Percentiles rank a stretch among this genome's conserved stretches.
phyloP scores from a whole-genome alignment of 805 yeast genomes.

The Saturnispora halmiae region DNA sequence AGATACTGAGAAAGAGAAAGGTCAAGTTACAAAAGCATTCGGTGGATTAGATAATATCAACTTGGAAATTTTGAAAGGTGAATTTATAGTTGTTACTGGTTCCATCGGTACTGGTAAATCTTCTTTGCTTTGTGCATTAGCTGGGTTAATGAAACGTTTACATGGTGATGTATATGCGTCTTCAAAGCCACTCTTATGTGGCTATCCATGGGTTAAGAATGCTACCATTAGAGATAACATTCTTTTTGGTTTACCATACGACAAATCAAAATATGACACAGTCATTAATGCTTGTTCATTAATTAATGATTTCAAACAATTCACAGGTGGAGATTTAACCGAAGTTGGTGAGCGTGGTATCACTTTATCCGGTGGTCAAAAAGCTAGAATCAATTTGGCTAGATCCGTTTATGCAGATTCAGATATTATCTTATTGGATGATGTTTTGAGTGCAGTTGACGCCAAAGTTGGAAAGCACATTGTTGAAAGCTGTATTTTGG shows the following conservation, averaged over 20 bases:
- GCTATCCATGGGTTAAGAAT: slow-evolving; percentile 78
- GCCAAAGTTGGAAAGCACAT: slow-evolving; percentile 77
- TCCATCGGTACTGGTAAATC: slow-evolving; percentile 61
- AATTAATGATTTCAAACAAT: slow-evolving; percentile 49
- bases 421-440: slow-evolving; percentile 65
- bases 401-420: slow-evolving; percentile 65
- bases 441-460: slow-evolving; percentile 78
- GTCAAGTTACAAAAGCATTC: slow-evolving; percentile 19
- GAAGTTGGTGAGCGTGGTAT: slow-evolving; percentile 84
- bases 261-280: slow-evolving; percentile 40
- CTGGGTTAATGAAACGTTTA: slow-evolving; percentile 58
- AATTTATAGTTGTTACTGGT: slow-evolving; percentile 70
- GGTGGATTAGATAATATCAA: slow-evolving; percentile 45
- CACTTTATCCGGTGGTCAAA: slow-evolving; percentile 81
- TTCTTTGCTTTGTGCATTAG: slow-evolving; percentile 58
- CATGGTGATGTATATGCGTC: slow-evolving; percentile 43
- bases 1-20: too few relatives aligned
- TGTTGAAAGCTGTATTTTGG: slow-evolving; percentile 57
- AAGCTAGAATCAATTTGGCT: slow-evolving; percentile 72
- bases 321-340: slow-evolving; percentile 69
- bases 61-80: slow-evolving; percentile 49
- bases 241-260: slow-evolving; percentile 51
- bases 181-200: slow-evolving; percentile 47
- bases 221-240: slow-evolving; percentile 71
- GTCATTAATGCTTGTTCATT: slow-evolving; percentile 61